phyloP scores from a whole-genome alignment of 2,329 filamentous ascomycete species.

The Pyricularia pennisetigena region DNA sequence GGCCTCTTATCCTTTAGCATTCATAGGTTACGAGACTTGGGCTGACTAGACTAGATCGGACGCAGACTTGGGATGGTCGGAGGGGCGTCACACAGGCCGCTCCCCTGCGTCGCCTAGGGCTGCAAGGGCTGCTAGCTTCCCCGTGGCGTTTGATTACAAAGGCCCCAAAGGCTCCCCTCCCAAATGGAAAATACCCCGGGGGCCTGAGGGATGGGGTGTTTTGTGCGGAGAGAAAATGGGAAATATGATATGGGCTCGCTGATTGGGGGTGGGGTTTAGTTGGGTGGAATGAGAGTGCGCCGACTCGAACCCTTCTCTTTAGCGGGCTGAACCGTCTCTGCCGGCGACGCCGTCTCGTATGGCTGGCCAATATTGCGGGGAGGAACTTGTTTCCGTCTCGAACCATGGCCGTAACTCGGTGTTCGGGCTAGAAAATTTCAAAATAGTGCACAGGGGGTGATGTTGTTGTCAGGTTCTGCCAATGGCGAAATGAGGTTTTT shows the following conservation, averaged over 20 bases:
- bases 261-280: no score
- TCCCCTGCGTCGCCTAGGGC: neutral
- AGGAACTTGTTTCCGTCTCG: neutral
- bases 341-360: neutral
- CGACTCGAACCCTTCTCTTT: neutral
- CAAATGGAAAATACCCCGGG: neutral
- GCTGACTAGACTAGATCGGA: neutral
- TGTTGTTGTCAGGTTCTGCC: neutral
- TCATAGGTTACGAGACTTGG: neutral
- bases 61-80: neutral
- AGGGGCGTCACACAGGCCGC: neutral
- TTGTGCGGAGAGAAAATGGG: no score
- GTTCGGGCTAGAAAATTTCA: neutral
- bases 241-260: no score
- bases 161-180: no score
- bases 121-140: neutral
- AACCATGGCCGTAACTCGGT: neutral
- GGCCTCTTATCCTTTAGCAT: neutral
- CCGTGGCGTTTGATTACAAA: neutral
- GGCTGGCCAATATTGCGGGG: neutral
- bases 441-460: neutral
- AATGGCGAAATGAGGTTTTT: neutral
- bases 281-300: neutral
- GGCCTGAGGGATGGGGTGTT: neutral
- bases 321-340: neutral